Base-by-base conservation (phyloP, 768 basidiomycete genomes). In the Leccinum fibrillosum region DNA sequence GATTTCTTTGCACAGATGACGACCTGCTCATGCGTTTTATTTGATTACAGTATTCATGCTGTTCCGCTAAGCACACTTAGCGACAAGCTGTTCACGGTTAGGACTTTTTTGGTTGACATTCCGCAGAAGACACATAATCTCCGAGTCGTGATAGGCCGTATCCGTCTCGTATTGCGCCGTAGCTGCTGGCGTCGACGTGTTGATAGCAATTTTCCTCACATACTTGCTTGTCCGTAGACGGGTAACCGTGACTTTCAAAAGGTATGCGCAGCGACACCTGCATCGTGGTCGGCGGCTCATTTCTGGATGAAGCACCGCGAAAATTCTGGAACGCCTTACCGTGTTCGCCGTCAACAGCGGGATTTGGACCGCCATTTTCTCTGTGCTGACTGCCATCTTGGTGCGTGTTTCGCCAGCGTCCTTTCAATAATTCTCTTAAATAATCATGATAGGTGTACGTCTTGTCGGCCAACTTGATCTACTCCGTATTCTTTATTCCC, bases 291-390 rank as follows among this genome's bases (percentile, higher is more conserved):
- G 26, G n/a, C 5, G 45, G 42, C 28, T 48, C 17, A 55, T 32
- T 32, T n/a, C 19, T 25, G 30, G 8, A 17, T 30, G 6, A 26
- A 55, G 54, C 6, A 55, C 54, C 11, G 45, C 45, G 17, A 55
- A 3, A 35, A 35, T 48, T 34, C 45, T 55, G 5, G 54, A 47
- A 35, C 54, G 54, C 45, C 54, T 55, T 11, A 48, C 54, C 5
- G 32, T 55, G 9, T 55, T 55, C 10, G 44, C 54, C 4, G 35
- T 55, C 21, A 55, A 48, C 45, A 55, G 54, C 21, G 54, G 54
- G 10, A 55, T 55, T 13, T 55, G 54, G 54, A 55, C 54, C 13
- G 54, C 54, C 4, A 35, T 45, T 34, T 55, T 55, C 23, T 55
- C 54, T 21, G 17, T 55, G 10, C 45, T 55, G 32, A n/a, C 54